Evolutionary conservation across 768 basidiomycete genomes (phyloP), one percentile per base, ranked within the genome.

Genomic region (Suillus subaureus): DNA sequence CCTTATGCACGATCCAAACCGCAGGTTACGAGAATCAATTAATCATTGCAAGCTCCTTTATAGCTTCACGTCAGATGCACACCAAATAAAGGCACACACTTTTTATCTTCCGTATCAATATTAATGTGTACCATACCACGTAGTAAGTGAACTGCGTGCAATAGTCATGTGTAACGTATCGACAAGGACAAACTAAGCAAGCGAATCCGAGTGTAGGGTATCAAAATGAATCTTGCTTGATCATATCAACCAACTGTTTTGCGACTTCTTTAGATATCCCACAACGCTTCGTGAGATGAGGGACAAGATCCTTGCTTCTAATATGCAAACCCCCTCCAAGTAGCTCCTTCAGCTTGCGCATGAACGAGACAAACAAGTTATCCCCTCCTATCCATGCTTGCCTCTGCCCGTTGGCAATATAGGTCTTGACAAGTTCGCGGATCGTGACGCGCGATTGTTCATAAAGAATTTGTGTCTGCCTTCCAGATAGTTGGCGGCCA

Each of bases 331-430:
- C 0, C 51, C 7, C 51, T 28, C 0, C 4, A 18, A 52, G 51
- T 9, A 52, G 26, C 51, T 16, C 26, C 51, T 18, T 52, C 6
- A 52, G 15, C 26, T 9, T 52, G 0, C 51, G 51, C 51, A 52
- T 52, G 1, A 52, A 18, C 8, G 51, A 52, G 8, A 28, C 51
- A 16, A 52, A 9, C 15, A 52, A 7, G 8, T 52, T 52, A 0
- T 9, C 7, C 26, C 51, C 51, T 52, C 51, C 51, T 2, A 4
- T 28, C 26, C 51, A 52, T 52, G 26, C 51, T 18, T 52, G 16
- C 26, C 1, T 1, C 8, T 52, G 51, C 23, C 79, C 76, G 0
- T 72, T 68, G 52, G 76, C 76, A 26, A 3, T 0, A 77, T 76
- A 60, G 74, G 75, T 23, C 6, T 62, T 52, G 1, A 62, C 33